Evolutionary conservation across 371 early-diverging fungal genomes (phyloP), one percentile per base, ranked within the genome.

Genomic region (Mortierella sp.): DNA sequence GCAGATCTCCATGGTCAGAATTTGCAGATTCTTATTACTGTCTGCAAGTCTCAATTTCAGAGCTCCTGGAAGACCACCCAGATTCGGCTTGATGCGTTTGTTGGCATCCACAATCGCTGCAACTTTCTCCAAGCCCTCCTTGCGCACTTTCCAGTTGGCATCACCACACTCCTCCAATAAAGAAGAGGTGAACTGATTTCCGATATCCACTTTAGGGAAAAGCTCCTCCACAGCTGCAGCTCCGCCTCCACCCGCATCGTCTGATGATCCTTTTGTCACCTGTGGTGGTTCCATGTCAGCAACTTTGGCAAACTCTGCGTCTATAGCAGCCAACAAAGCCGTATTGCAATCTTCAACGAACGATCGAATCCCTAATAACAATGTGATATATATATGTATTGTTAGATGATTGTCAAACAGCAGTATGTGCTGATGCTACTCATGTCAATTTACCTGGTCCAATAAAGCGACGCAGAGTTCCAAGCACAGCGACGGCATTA

Each of bases 101-200:
- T 96, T 93, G 32, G 96, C 88, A 33, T 92, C 89, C 40, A 98
- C 74, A 41, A 96, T 90, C 5, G 77, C 85, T 22, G 87, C 83
- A 6, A 97, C 87, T 64, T 93, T 89, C n/a, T 97, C 98, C 65
- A 98, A 80, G 1, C 89, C 98, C 61, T 96, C 97, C 80, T 98
- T 97, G 47, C 99, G 93, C n/a, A 92, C 85, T 80, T 97, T 97
- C 99, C 99, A 98, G 59, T 96, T 93, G 60, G 88, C 87, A 81
- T 97, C 95, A 33, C 86, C 88, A 53, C 97, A 90, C 66, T 94
- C 90, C 65, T 91, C 80, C 41, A 88, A 67, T 16, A 84, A 38
- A 10, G 81, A 63, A 3, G 70, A 70, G 3, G 89, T 87, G 43
- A 94, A 69, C 60, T 87, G 87, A 24, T 87, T 71, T 5, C 88